phyloP scores from a whole-genome alignment of 2,329 filamentous ascomycete species.

The Pyricularia sp. region DNA sequence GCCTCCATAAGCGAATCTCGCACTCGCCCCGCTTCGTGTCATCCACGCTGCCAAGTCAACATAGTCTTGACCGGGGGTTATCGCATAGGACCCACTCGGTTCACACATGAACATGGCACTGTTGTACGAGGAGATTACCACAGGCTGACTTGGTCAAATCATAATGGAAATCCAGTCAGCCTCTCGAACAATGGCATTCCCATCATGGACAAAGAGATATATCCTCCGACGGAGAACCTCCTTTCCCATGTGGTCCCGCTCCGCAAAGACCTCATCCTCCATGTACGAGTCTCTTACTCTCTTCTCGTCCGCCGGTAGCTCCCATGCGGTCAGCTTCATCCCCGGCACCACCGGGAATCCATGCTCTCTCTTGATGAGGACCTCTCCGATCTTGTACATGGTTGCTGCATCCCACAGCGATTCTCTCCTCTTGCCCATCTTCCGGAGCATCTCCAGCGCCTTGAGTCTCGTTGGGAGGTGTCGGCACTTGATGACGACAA shows the following conservation, averaged over 20 bases:
- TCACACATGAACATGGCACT: background rate
- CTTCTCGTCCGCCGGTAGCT: background rate
- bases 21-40: background rate
- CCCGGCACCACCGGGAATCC: background rate
- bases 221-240: background rate
- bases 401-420: background rate
- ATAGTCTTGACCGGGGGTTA: background rate
- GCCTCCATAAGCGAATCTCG: background rate
- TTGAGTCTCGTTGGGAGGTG: slow-evolving; percentile 26
- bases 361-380: background rate
- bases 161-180: background rate
- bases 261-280: background rate
- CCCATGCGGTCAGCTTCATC: background rate
- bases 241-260: background rate
- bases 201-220: background rate
- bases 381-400: background rate
- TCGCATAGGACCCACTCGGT: background rate
- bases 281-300: background rate
- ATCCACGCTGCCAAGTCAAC: background rate
- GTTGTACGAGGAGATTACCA: background rate
- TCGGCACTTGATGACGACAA: slow-evolving; percentile 24
- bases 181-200: background rate
- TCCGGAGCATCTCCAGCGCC: slow-evolving; percentile 22
- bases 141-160: background rate
- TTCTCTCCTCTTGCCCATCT: background rate